Conservation (phyloP, 257 asterid genomes). For the Solanum neorickii region DNA sequence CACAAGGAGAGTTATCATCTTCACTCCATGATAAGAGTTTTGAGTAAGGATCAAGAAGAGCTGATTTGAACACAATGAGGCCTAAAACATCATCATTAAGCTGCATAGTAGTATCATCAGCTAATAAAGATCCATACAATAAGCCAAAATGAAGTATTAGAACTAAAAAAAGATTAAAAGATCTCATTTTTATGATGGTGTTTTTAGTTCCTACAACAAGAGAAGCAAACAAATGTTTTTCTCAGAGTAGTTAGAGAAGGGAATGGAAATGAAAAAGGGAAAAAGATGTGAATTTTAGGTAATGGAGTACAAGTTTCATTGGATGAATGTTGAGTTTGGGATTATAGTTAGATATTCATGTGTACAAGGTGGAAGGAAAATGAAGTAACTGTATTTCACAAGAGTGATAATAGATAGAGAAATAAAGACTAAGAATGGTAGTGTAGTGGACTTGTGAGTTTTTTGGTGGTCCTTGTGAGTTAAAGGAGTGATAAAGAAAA, state of each 20-base stretch:
- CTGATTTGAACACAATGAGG: conserved; percentile 81
- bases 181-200: neutral
- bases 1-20: conserved; percentile 74
- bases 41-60: conserved; percentile 32
- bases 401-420: neutral
- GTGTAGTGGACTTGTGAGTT: neutral
- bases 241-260: neutral
- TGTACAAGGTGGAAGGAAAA: conserved; percentile 12
- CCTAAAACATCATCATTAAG: conserved; percentile 85
- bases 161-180: neutral
- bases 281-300: neutral
- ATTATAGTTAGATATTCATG: conserved; percentile 2
- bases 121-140: neutral
- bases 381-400: conserved; percentile 12
- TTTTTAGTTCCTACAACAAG: neutral
- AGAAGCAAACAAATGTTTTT: neutral
- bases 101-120: conserved; percentile 22
- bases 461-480: conserved; percentile 2
- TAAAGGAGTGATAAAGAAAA: neutral
- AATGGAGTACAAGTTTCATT: neutral
- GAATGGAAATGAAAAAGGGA: neutral
- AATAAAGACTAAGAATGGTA: neutral
- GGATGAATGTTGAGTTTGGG: conserved; percentile 13
- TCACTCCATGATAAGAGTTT: conserved; percentile 63
- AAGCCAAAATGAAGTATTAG: neutral